Conservation (phyloP, 306 rosid species). For the Pyrus betulifolia region DNA sequence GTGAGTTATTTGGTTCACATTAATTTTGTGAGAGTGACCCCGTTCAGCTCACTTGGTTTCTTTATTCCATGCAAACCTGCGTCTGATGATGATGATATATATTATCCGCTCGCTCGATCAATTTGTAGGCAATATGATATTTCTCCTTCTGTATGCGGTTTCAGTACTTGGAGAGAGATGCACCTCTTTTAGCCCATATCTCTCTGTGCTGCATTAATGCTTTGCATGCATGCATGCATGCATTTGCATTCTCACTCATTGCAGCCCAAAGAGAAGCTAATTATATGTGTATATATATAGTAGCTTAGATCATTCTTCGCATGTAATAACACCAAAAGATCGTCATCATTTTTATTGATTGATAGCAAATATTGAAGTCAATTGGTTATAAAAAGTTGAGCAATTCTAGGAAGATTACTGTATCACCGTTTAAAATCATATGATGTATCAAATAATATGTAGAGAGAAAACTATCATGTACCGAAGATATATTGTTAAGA, state of each 20-base stretch:
- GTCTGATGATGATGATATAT: neutral
- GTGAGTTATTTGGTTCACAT: neutral
- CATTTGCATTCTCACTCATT: neutral
- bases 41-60: conserved; percentile 25
- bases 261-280: neutral
- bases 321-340: too few relatives aligned
- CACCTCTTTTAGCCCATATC: neutral
- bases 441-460: neutral
- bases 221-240: neutral
- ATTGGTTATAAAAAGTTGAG: too few relatives aligned
- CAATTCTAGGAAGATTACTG: too few relatives aligned
- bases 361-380: too few relatives aligned
- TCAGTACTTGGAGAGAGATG: neutral
- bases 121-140: neutral
- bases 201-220: neutral
- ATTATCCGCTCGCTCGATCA: neutral
- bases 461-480: too few relatives aligned
- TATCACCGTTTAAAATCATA: too few relatives aligned
- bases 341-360: too few relatives aligned
- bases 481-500: neutral
- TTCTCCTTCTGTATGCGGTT: neutral
- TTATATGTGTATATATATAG: neutral
- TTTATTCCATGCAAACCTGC: conserved; percentile 3
- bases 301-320: too few relatives aligned
- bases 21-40: neutral